Conservation (phyloP, 371 early-diverging fungal genomes). For the Entomophthora muscae region DNA sequence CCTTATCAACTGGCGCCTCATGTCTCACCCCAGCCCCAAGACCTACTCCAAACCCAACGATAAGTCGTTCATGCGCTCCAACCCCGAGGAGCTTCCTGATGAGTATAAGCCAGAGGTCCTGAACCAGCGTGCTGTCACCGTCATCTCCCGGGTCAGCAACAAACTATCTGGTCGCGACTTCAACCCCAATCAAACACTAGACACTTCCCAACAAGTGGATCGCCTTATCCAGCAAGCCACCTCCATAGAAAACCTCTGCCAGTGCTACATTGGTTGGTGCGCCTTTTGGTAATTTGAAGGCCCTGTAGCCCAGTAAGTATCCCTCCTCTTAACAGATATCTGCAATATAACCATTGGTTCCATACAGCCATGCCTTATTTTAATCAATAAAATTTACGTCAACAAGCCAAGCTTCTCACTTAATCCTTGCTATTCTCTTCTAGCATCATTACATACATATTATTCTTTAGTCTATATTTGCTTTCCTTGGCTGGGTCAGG, state of each 20-base stretch:
- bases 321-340: no score
- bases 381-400: no score
- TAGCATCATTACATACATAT: no score
- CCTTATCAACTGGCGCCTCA: constrained; percentile 79
- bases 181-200: constrained; percentile 58
- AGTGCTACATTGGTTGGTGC: constrained; percentile 93
- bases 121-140: constrained; percentile 36
- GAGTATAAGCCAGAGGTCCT: constrained; percentile 16
- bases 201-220: constrained; percentile 78
- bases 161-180: constrained; percentile 65
- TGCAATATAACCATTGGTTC: no score
- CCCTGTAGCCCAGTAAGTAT: no score
- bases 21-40: constrained; percentile 23
- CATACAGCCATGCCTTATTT: no score
- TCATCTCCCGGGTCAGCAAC: constrained; percentile 33
- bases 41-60: constrained; percentile 4
- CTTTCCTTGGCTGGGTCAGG: no score
- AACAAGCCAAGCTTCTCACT: no score
- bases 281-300: constrained; percentile 10
- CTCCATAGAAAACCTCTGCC: constrained; percentile 83
- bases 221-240: constrained; percentile 88
- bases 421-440: no score
- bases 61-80: background rate
- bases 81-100: constrained; percentile 4
- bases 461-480: no score